Evolutionary conservation across 768 basidiomycete genomes (phyloP), one percentile per base, ranked within the genome.

Genomic region (Mycena indigotica): DNA sequence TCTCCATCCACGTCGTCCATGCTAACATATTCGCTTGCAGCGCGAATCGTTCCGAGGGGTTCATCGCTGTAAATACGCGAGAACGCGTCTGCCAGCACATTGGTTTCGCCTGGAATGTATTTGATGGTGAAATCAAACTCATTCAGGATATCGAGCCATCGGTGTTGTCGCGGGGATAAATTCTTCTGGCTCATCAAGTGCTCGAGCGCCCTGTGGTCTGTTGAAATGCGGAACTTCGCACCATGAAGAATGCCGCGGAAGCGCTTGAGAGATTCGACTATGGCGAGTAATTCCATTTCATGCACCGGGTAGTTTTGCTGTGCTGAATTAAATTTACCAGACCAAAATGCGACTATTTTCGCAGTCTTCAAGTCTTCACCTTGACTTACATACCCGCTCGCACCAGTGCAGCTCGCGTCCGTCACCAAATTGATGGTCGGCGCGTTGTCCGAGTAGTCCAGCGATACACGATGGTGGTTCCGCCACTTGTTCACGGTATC

Each of bases 301-400:
- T 77, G 77, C 0, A 73, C 72, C 1, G 74, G 66, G 30, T 78
- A 77, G 38, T 77, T 77, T 21, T 74, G 73, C 51, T 78, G 75
- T 0, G 75, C 71, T 0, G 69, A 24, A 12, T 68, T 73, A 3
- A 78, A 58, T 45, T 77, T 78, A 0, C 71, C 73, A 0, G 73
- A 77, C 44, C 68, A 76, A 49, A 76, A 77, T 1, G 72, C 71
- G 0, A 69, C 67, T 0, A 72, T 50, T 4, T 60, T 65, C 0
- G 70, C 75, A 0, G 53, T 66, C 26, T 67, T 62, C 66, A 69
- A 69, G n/a, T 70, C 63, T 0, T 44, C 26, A 0, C 70, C 70
- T 57, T 70, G 70, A 3, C 57, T 54, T 4, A 77, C 50, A 0
- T 74, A 54, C 0, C 73, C 76, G 0, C 69, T 62, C 1, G 70